Percentiles rank a stretch among this genome's conserved stretches.
Conservation (phyloP, 345 rosid genomes). For the Eucalyptus sp. region DNA sequence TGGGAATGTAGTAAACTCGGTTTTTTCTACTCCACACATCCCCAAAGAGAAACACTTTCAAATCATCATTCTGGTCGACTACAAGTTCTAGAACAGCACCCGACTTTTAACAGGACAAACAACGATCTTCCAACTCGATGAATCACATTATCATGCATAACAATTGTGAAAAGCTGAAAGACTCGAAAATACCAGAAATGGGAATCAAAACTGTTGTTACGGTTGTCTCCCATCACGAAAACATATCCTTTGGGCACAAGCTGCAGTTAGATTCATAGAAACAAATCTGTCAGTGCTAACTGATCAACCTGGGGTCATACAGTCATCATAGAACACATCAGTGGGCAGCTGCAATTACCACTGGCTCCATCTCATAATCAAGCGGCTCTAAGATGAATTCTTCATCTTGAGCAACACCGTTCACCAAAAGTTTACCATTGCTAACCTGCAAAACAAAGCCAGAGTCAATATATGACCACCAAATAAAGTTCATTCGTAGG, state of each 20-base stretch:
- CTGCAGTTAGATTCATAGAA: constrained; percentile 18
- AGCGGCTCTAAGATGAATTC: constrained; percentile 67
- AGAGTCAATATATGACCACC: background rate
- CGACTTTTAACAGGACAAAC: background rate
- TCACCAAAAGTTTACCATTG: constrained; percentile 64
- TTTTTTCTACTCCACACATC: background rate
- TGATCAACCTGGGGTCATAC: background rate
- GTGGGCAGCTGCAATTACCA: constrained; percentile 20
- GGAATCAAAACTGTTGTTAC: constrained; percentile 86
- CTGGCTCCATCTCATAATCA: constrained; percentile 55
- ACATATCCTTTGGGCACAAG: constrained; percentile 76
- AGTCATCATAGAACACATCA: background rate
- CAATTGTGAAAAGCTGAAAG: background rate
- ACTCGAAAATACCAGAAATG: constrained; percentile 55
- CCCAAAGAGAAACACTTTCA: background rate
- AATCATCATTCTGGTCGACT: background rate
- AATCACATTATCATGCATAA: background rate
- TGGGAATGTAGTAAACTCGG: background rate
- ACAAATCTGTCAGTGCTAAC: background rate
- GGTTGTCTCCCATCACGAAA: constrained; percentile 90
- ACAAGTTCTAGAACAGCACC: background rate
- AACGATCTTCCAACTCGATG: background rate
- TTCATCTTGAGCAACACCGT: constrained; percentile 51
- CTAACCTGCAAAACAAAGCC: constrained; percentile 32
- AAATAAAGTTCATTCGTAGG: background rate